These are phyloP conservation scores for Kluyveromyces starmeri DNA, from an alignment of 805 yeast species.

Conservation along the genomic window DNA sequence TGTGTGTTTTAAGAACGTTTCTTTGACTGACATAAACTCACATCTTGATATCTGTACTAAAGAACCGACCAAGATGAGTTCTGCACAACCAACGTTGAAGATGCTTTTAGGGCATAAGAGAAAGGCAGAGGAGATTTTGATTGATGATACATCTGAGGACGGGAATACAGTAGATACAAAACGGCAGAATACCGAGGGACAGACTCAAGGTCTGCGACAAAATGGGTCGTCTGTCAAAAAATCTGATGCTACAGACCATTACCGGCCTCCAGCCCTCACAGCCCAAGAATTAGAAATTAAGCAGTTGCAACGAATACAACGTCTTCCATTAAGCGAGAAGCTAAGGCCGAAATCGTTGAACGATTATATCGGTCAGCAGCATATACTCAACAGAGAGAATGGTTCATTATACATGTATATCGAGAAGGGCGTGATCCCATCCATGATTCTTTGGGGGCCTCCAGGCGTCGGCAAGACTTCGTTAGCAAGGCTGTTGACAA, in stretches of 20 bases:
- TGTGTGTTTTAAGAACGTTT: conserved; percentile 21
- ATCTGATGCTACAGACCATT: too few relatives aligned
- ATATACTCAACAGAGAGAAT: conserved; percentile 49
- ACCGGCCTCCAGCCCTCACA: too few relatives aligned
- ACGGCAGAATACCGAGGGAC: too few relatives aligned
- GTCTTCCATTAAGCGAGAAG: conserved; percentile 59
- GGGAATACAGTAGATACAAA: conserved; percentile 5
- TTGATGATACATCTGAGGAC: conserved; percentile 6
- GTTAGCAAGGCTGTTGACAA: conserved; percentile 47
- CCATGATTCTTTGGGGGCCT: conserved; percentile 89
- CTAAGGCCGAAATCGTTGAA: conserved; percentile 66
- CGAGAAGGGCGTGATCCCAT: conserved; percentile 56
- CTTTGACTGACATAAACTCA: conserved; percentile 19
- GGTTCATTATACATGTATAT: conserved; percentile 65
- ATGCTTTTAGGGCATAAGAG: conserved; percentile 11
- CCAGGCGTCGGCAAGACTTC: conserved; percentile 94
- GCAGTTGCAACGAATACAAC: conserved; percentile 22
- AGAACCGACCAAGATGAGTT: conserved; percentile 2
- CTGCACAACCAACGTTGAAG: conserved; percentile 14
- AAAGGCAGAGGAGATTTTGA: conserved; percentile 2
- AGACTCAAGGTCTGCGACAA: too few relatives aligned
- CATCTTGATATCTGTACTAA: conserved; percentile 26
- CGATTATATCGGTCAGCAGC: conserved; percentile 80
- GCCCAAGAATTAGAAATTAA: conserved; percentile 18
- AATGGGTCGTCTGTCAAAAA: too few relatives aligned